Percentiles rank a stretch among this genome's conserved stretches.
Conservation (phyloP, 106 monocot genomes). For the Apostasia shenzhenica region DNA sequence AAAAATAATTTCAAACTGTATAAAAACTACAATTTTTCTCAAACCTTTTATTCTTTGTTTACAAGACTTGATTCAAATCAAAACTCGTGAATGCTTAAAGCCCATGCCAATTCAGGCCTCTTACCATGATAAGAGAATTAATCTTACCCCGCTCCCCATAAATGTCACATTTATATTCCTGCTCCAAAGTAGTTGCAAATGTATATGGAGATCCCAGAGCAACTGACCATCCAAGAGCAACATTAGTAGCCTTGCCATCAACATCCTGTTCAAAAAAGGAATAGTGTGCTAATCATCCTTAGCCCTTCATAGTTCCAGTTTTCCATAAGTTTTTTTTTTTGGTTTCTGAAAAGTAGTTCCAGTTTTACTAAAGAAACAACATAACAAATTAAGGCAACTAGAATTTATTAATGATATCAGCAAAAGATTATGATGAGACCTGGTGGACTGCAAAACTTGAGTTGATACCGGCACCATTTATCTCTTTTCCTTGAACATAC, state of each 20-base stretch:
- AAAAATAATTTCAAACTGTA: too few species aligned
- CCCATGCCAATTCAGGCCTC: too few species aligned
- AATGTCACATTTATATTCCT: constrained; percentile 95
- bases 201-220: constrained; percentile 87
- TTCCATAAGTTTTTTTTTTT: not conserved
- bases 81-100: too few species aligned
- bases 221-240: constrained; percentile 93
- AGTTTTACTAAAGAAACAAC: not conserved
- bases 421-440: constrained; percentile 20
- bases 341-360: not conserved
- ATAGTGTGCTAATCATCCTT: not conserved
- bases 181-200: constrained; percentile 84
- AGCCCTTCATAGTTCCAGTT: not conserved
- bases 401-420: not conserved
- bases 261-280: constrained; percentile 41
- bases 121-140: not conserved
- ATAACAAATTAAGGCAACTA: not conserved
- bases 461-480: constrained; percentile 94
- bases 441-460: constrained; percentile 93
- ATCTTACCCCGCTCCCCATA: constrained; percentile 75
- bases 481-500: constrained; percentile 88
- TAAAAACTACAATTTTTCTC: too few species aligned
- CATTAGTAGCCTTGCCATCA: constrained; percentile 79
- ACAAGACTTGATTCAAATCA: too few species aligned
- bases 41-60: too few species aligned